phyloP scores from a whole-genome alignment of 495 filamentous ascomycete species.

The Aspergillus coremiiformis region DNA sequence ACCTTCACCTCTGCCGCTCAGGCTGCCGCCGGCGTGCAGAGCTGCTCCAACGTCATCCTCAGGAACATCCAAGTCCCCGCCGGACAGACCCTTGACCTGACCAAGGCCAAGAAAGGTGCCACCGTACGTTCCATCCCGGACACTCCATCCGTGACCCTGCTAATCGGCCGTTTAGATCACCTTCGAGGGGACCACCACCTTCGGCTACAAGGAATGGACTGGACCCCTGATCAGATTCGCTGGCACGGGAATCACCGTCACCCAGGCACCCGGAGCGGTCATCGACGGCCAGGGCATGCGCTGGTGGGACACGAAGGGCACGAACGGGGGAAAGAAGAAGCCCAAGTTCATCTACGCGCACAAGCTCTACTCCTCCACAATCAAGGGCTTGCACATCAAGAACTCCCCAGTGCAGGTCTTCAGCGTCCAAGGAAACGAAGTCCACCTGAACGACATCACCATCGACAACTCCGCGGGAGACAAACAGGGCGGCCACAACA shows the following conservation, averaged over 20 bases:
- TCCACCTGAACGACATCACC: conserved; percentile 45
- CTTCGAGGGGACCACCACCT: conserved; percentile 46
- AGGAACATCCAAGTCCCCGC: conserved; percentile 44
- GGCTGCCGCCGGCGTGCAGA: conserved; percentile 37
- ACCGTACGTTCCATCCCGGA: conserved; percentile 17
- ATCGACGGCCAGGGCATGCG: conserved; percentile 41
- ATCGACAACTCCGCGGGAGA: conserved; percentile 57
- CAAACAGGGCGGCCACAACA: conserved; percentile 49
- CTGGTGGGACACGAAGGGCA: conserved; percentile 49
- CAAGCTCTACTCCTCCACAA: conserved; percentile 34
- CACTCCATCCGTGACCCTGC: too few relatives aligned
- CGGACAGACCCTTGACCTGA: conserved; percentile 46
- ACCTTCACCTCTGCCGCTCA: conserved; percentile 42
- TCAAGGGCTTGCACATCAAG: conserved; percentile 38
- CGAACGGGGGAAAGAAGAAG: conserved; percentile 50
- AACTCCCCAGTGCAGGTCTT: conserved; percentile 60
- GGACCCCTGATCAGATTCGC: conserved; percentile 44
- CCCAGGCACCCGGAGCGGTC: conserved; percentile 29
- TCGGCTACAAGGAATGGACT: conserved; percentile 47
- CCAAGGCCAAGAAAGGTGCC: conserved; percentile 37
- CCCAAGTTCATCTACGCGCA: conserved; percentile 53
- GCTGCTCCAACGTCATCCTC: conserved; percentile 46
- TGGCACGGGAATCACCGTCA: conserved; percentile 39
- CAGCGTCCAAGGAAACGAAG: conserved; percentile 46
- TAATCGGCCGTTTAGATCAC: too few relatives aligned